Evolutionary conservation across 2,329 filamentous ascomycete species (phyloP).

Genomic region (Pezicula neosporulosa): DNA sequence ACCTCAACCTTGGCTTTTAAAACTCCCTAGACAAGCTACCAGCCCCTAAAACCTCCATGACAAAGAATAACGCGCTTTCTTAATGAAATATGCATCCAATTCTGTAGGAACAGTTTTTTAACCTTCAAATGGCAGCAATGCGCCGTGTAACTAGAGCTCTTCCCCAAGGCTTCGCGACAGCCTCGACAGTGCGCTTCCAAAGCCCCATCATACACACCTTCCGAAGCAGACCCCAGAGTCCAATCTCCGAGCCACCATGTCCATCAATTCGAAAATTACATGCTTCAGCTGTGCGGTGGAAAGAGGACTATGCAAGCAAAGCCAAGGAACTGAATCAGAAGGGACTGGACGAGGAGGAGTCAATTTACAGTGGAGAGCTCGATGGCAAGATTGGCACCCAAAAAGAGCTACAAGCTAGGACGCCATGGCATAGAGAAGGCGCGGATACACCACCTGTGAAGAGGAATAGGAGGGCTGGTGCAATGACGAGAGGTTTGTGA

Average conservation of each 20-base stretch:
- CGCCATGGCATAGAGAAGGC: slow-evolving; percentile 65
- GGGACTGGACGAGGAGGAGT: slow-evolving; percentile 27
- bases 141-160: not conserved
- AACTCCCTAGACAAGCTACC: no score
- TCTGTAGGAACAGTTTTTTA: not conserved
- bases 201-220: not conserved
- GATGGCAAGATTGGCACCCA: slow-evolving; percentile 35
- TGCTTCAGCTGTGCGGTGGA: not conserved
- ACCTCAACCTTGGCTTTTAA: no score
- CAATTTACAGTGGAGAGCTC: slow-evolving; percentile 30
- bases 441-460: slow-evolving; percentile 44
- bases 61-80: no score
- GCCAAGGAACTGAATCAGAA: slow-evolving; percentile 15
- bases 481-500: slow-evolving; percentile 55
- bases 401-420: slow-evolving; percentile 53
- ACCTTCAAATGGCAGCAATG: not conserved
- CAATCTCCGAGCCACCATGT: no score
- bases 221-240: not conserved
- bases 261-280: not conserved
- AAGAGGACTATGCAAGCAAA: slow-evolving; percentile 4
- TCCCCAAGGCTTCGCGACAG: not conserved
- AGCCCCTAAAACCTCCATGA: no score
- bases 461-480: slow-evolving; percentile 24
- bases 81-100: no score
- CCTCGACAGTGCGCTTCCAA: not conserved